phyloP scores from a whole-genome alignment of 257 asterid genomes.

The Ophiorrhiza pumila region DNA sequence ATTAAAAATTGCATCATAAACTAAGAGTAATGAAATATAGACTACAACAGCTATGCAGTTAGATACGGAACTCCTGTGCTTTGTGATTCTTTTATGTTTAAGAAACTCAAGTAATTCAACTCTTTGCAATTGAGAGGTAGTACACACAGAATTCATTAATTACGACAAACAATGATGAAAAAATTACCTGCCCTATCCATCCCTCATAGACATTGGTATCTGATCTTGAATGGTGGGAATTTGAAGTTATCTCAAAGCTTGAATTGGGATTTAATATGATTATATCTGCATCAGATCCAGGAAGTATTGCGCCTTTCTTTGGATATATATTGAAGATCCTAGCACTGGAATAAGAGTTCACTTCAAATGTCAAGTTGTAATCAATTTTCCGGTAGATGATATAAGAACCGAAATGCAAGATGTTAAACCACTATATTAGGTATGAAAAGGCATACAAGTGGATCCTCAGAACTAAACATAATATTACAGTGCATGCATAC shows the following conservation, averaged over 20 bases:
- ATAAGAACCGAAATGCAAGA: neutral
- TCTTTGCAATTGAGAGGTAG: neutral
- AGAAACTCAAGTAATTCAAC: neutral
- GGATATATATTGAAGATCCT: constrained; percentile 89
- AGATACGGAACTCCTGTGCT: neutral
- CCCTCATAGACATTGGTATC: constrained; percentile 95
- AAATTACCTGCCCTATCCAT: constrained; percentile 67
- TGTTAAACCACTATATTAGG: neutral
- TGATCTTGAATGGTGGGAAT: constrained; percentile 73
- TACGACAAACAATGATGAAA: neutral
- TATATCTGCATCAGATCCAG: constrained; percentile 93
- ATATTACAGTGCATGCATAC: constrained; percentile 30
- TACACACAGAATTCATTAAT: neutral
- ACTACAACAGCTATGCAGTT: neutral
- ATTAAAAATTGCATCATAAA: neutral
- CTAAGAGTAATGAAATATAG: too few relatives aligned
- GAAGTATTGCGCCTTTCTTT: constrained; percentile 84
- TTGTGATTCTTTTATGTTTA: neutral
- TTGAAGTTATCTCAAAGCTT: constrained; percentile 70
- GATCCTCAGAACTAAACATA: neutral
- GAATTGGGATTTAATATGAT: constrained; percentile 87
- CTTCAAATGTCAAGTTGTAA: constrained; percentile 15
- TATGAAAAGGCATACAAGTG: neutral
- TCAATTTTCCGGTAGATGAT: constrained; percentile 1
- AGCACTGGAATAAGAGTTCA: constrained; percentile 53